These are phyloP conservation scores for Remersonia thermophila DNA, from an alignment of 2,329 filamentous ascomycete genomes.

Conservation along the genomic window DNA sequence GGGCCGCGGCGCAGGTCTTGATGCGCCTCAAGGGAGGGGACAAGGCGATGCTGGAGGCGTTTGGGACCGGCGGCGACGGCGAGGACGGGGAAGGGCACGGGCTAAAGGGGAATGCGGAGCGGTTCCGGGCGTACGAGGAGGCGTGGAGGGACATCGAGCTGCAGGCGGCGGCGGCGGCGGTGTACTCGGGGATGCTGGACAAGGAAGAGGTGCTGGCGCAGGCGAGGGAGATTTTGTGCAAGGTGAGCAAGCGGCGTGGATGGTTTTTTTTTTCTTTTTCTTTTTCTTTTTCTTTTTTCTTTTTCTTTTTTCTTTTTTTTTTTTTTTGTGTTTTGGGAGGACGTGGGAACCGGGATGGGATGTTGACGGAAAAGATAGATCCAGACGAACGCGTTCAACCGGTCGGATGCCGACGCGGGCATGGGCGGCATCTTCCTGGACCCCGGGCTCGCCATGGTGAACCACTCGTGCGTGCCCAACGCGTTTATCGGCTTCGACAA, in stretches of 20 bases:
- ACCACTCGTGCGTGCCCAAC: constrained; percentile 51
- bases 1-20: constrained; percentile 41
- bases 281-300: too few relatives aligned
- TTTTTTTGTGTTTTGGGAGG: too few relatives aligned
- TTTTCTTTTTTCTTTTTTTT: neutral
- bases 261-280: too few relatives aligned
- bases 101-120: constrained; percentile 36
- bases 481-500: constrained; percentile 44
- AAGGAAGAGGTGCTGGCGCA: constrained; percentile 25
- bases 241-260: constrained; percentile 31
- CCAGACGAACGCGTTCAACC: constrained; percentile 50
- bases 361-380: constrained; percentile 30
- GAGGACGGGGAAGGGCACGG: neutral
- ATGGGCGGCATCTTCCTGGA: constrained; percentile 45
- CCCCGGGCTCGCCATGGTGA: constrained; percentile 43
- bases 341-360: neutral
- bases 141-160: constrained; percentile 36
- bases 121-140: constrained; percentile 23
- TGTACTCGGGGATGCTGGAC: constrained; percentile 30
- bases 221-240: constrained; percentile 39
- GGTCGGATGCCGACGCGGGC: constrained; percentile 39
- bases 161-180: constrained; percentile 38
- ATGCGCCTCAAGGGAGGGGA: constrained; percentile 21
- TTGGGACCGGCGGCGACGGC: constrained; percentile 16
- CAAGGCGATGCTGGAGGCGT: constrained; percentile 20